Base-by-base conservation (phyloP, 75 land plant genomes). In the Adiantum capillusveneris region DNA sequence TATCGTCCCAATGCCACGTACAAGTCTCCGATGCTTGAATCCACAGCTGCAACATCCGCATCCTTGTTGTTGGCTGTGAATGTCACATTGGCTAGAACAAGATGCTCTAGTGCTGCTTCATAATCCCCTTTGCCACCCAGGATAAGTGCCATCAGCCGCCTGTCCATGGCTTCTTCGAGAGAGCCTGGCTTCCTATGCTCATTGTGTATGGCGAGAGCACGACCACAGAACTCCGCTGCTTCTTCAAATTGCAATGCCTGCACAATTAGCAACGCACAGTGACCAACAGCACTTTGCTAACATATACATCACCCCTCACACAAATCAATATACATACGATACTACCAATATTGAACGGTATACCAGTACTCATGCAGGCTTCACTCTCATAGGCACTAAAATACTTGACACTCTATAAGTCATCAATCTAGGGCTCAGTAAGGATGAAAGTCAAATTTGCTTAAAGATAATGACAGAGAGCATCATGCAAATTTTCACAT, bases 91-190 rank as follows among this genome's bases (percentile, higher is more conserved):
- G 95, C 90, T 29, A 82, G 77, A 22, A 89, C 84, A 25, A 89
- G 69, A 51, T 83, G 76, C 72, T 90, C 96, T 29, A 90, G 62
- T 19, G 96, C 96, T 16, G 75, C 49, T 25, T 81, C 81, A 48
- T 86, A 72, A 20, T 86, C 84, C 16, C 87, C 91, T 58, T 74
- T 78, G 7, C 84, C 87, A 57, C 84, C 80, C 39, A 62, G 87
- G 31, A 91, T 82, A 17, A 87, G 75, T 9, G 80, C 92, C 88
- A 91, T 75, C 1, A 91, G 82, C 25, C 88, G 73, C 45, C 93
- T 70, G 58, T 91, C 97, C 1, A 84, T 77, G 13, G 86, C 83
- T 63, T 90, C 96, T 51, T 86, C 96, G 12, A 86, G 50, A 11
- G 91, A 86, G 0, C 84, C 96, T 9, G 84, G 77, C 9, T 68